A percentile compares a stretch with the other conserved stretches of the same genome.
Conservation (phyloP, 495 filamentous ascomycete species). For the Beverwykella pulmonaria region DNA sequence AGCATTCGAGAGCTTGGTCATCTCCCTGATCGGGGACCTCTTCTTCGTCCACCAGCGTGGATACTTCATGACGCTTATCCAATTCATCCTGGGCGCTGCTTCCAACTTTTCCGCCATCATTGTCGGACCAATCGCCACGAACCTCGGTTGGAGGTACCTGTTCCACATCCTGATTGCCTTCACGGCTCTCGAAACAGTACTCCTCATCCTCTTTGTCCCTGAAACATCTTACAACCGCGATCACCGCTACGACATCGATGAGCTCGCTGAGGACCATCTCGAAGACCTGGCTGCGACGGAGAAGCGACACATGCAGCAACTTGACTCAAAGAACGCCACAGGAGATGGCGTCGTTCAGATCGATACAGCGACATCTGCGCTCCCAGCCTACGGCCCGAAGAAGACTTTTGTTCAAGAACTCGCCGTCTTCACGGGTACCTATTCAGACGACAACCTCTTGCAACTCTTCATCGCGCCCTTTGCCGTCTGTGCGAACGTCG, state of each 20-base stretch:
- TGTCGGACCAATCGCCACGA: constrained; percentile 34
- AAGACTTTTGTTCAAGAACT: constrained; percentile 39
- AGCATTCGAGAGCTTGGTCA: constrained; percentile 35
- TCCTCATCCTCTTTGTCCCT: constrained; percentile 35
- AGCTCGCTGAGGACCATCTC: constrained; percentile 29
- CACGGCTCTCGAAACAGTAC: constrained; percentile 24
- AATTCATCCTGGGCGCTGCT: constrained; percentile 35
- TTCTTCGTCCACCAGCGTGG: constrained; percentile 41
- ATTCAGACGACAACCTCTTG: constrained; percentile 34
- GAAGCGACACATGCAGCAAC: constrained; percentile 8
- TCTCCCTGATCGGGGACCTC: constrained; percentile 35
- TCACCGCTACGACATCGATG: constrained; percentile 34
- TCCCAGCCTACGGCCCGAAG: constrained; percentile 21
- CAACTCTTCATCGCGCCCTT: constrained; percentile 37
- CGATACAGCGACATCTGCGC: constrained; percentile 12
- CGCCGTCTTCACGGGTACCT: constrained; percentile 28
- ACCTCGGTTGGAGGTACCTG: constrained; percentile 37
- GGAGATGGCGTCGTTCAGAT: constrained; percentile 13
- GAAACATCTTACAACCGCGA: constrained; percentile 38
- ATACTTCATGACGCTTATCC: constrained; percentile 30
- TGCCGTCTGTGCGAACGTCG: constrained; percentile 30
- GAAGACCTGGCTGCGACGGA: constrained; percentile 28
- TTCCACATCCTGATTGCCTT: constrained; percentile 40
- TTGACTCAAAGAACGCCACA: not conserved
- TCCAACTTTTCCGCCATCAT: constrained; percentile 36